A percentile compares a stretch with the other conserved stretches of the same genome.
Conservation (phyloP, 192 early-diverging fungal genomes). For the Backusella tuberculispora region DNA sequence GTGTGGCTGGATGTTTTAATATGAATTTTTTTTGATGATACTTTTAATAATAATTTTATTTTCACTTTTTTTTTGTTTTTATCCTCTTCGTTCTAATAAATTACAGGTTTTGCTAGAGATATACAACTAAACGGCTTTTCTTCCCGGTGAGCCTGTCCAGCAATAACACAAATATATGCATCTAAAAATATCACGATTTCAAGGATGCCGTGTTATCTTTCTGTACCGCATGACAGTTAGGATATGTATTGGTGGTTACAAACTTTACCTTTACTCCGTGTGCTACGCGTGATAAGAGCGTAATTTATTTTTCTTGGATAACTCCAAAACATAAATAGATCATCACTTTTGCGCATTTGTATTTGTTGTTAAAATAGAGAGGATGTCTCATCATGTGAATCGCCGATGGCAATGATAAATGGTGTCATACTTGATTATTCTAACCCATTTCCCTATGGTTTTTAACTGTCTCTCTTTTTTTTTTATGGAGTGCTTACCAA, state of each 20-base stretch:
- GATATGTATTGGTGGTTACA: background rate
- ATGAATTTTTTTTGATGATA: too few species aligned
- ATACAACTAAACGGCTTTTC: too few species aligned
- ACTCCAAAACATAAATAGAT: constrained; percentile 11
- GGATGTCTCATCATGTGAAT: background rate
- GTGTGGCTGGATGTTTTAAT: too few species aligned
- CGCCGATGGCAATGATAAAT: background rate
- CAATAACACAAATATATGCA: background rate
- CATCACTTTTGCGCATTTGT: background rate
- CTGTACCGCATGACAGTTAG: background rate
- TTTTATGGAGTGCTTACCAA: constrained; percentile 8
- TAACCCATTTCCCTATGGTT: background rate
- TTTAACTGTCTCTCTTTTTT: background rate
- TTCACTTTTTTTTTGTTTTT: too few species aligned
- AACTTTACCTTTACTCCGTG: background rate
- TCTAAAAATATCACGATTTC: constrained; percentile 2
- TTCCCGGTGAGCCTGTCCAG: background rate
- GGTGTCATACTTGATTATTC: background rate
- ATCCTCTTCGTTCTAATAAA: too few species aligned
- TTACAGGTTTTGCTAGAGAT: too few species aligned
- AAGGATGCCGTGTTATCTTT: background rate
- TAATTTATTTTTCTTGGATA: constrained; percentile 7
- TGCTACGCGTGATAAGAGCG: background rate
- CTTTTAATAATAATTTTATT: too few species aligned
- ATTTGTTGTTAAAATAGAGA: background rate